Evolutionary conservation across 306 rosid species (phyloP), one percentile per base, ranked within the genome.

Genomic region (Cicer arietinum): DNA sequence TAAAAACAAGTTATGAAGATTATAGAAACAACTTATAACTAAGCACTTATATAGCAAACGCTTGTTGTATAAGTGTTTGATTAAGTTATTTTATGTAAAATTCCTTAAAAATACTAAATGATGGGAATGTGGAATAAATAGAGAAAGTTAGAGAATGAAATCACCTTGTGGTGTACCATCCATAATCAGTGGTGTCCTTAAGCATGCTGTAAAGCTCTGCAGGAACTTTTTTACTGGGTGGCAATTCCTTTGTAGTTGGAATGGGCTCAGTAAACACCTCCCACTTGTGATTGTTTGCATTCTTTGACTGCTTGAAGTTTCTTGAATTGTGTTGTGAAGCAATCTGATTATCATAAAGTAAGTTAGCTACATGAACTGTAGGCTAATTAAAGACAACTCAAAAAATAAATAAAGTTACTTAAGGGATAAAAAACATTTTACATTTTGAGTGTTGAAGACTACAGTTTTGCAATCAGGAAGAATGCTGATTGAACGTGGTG

Each of bases 381-480:
- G 8, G 22, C 18, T 2, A 11, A 70, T 25, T 11, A 43, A 43
- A 75, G 7, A 18, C 14, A 79, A 30, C 17, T 68, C 12, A 69
- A 69, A 89, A 47, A 41, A 44, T n/a, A 30, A 52, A 52, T 7
- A 69, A 65, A 75, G 52, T 51, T n/a, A 45, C 3, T 14, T 16
- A 60, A 73, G 66, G 67, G 54, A 52, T 53, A 37, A 67, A 4
- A 37, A 67, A 7, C 14, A 57, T 69, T 11, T 62, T 88, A 90
- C 96, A 2, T 50, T 59, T 75, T 86, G 83, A 70, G 96, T 85
- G 72, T 94, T 94, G 88, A 30, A 85, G 83, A 92, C 93, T 47
- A 92, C 85, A 54, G 88, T 90, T 83, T 84, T 90, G 89, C 99
- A 94, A 73, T 94, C 98, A 30, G 96, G 96, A 60, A 94, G 96